Evolutionary conservation across 2,329 filamentous ascomycete species (phyloP).

Genomic region (Nigrospora sphaerica): DNA sequence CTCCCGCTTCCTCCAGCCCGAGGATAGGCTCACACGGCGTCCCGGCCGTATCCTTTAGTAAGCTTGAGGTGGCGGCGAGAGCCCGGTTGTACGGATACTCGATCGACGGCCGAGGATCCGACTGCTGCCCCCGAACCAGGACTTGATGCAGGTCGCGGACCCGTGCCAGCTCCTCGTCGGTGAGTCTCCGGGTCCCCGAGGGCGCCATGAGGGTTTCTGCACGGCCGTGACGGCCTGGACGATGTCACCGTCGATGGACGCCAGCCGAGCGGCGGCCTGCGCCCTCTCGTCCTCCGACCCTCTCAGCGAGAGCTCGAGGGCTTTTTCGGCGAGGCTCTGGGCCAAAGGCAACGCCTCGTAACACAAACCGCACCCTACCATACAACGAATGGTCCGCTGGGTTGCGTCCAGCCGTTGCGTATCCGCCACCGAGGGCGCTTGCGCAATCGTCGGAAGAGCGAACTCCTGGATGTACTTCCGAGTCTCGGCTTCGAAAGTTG

Average conservation of each 20-base stretch:
- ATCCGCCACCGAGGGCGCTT: background rate
- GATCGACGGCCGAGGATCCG: background rate
- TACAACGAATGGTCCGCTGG: constrained; percentile 14
- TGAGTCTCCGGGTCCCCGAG: constrained; percentile 10
- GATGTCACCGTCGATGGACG: constrained; percentile 21
- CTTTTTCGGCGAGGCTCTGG: constrained; percentile 5
- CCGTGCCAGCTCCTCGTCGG: constrained; percentile 6
- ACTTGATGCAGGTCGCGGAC: background rate
- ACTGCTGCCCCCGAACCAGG: background rate
- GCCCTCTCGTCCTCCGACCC: background rate
- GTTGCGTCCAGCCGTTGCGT: background rate
- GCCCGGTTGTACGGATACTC: constrained; percentile 3
- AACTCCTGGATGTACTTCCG: constrained; percentile 16
- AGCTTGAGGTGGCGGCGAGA: background rate
- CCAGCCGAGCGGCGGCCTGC: background rate
- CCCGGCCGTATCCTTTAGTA: background rate
- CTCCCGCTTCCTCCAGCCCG: background rate
- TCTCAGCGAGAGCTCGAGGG: background rate
- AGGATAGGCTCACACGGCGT: background rate
- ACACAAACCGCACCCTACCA: constrained; percentile 15
- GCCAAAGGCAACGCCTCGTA: constrained; percentile 11
- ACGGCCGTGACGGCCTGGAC: constrained; percentile 27
- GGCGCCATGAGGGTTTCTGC: constrained; percentile 19
- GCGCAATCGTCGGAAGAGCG: constrained; percentile 1
- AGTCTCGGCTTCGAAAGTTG: constrained; percentile 22